Evolutionary conservation across 345 rosid species (phyloP), one percentile per base, ranked within the genome.

Genomic region (Salix arbutifolia): DNA sequence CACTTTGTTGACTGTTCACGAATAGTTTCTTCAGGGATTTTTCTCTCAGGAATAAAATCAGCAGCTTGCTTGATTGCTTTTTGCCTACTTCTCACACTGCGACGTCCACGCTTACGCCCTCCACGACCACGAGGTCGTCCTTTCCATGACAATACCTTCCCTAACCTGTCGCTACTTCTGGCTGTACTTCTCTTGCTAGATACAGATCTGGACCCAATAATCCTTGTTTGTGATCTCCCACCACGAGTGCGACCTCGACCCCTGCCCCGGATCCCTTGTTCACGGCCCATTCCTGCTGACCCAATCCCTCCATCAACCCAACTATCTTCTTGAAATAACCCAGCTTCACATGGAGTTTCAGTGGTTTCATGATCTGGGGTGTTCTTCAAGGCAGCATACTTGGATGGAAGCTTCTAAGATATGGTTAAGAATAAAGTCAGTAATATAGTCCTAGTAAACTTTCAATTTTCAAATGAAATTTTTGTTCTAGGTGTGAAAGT

Each of bases 51-150:
- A 69, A 80, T 69, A 71, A 77, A 76, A 70, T 77, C 78, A 0
- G 78, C 85, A 1, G 80, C 75, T 77, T 69, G 88, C 79, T 84
- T 84, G 1, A 85, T 83, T n/a, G 87, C 76, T 77, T 86, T 89
- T 38, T 75, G 89, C 77, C 90, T 70, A 71, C 87, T 81, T 78
- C 80, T 86, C 35, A 84, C 53, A n/a, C 86, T 87, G 67, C 91
- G 85, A 5, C 83, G 83, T 14, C 95, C 88, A 8, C 85, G 87
- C 76, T 85, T 91, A 61, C 77, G 88, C 26, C 90, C 89, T 14
- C 83, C 89, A 75, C 76, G 75, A 40, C 79, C 85, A 42, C 83
- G 88, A 5, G 91, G 70, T 75, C 83, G 86, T 62, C 89, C 87
- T 83, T 83, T 86, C 76, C 87, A 88, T 61, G 70, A 82, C 73